Base-by-base conservation (phyloP, 345 rosid genomes). In the Sisymbrium altissimum region DNA sequence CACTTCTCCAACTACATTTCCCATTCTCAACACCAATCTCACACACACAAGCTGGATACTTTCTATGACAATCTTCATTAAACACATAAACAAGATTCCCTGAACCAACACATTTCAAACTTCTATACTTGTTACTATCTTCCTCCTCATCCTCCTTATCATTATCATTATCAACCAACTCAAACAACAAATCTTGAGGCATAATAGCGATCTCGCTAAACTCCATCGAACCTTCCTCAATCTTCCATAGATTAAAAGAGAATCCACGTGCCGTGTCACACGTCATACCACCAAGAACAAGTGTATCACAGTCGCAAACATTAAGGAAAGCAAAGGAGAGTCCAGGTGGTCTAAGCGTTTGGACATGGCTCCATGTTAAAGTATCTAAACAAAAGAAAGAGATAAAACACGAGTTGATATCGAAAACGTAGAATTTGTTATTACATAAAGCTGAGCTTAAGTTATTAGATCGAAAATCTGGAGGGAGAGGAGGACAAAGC, bases 11-110 rank as follows among this genome's bases (percentile, higher is more conserved):
- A 57, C 81, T 80, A 64, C 85, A 86, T 13, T 67, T 77, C 0
- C 77, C 83, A 9, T 77, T 44, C 15, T 80, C 81, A 4, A 77
- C 70, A 40, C 32, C 48, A 23, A 93, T 83, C 81, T 93, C 87
- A 74, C 96, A 88, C 5, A 90, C 71, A 73, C 96, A 93, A 81
- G 98, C 91, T n/a, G 97, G 97, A 80, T 86, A 93, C 35, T 81
- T 88, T 74, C 83, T 83, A 71, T 90, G 97, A 58, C 84, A 83
- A 68, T 93, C 96, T 71, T 88, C 92, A 41, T 88, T 87, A 66
- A 90, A 88, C 38, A 93, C 93, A 70, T 90, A 93, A 1, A 93
- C 64, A 58, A 93, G 81, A 66, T 83, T 78, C 19, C 97, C 96
- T 54, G 83, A 74, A 13, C 91, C 98, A n/a, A 88, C 90, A 39